These are phyloP conservation scores for Citrus mangshanensis DNA, from an alignment of 345 rosid genomes.

Conservation along the genomic window DNA sequence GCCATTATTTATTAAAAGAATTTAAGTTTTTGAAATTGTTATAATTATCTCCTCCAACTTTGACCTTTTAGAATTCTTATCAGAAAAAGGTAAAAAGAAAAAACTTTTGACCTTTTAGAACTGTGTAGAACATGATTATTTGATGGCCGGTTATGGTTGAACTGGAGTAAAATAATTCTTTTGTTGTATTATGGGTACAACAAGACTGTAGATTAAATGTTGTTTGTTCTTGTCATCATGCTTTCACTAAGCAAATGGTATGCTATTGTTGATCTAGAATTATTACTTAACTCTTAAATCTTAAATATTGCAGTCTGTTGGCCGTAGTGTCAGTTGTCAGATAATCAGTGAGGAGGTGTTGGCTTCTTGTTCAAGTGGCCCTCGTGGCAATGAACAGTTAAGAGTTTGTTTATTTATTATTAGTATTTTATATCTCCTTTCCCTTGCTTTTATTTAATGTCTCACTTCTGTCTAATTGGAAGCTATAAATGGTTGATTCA, in stretches of 20 bases:
- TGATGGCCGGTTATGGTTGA: background rate
- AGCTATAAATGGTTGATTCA: background rate
- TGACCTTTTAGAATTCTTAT: background rate
- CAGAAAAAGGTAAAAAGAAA: too few species aligned
- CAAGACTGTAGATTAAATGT: background rate
- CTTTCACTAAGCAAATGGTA: background rate
- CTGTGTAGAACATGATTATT: background rate
- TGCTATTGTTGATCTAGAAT: background rate
- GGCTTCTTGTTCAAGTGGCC: conserved; percentile 69
- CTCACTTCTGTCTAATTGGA: background rate
- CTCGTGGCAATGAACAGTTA: conserved; percentile 92
- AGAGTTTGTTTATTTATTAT: conserved; percentile 18
- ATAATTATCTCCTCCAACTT: background rate
- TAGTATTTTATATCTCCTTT: background rate
- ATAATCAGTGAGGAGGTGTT: conserved; percentile 73
- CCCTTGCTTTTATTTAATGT: background rate
- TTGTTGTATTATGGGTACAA: background rate
- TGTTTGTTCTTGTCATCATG: background rate
- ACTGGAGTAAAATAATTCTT: background rate
- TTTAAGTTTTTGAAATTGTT: background rate
- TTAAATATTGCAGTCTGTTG: conserved; percentile 50
- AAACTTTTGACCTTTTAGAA: background rate
- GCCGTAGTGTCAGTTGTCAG: conserved; percentile 62
- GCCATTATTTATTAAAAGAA: background rate
- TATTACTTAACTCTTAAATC: conserved; percentile 17